phyloP scores from a whole-genome alignment of 2,329 filamentous ascomycete species.

The Cytospora chrysosperma region DNA sequence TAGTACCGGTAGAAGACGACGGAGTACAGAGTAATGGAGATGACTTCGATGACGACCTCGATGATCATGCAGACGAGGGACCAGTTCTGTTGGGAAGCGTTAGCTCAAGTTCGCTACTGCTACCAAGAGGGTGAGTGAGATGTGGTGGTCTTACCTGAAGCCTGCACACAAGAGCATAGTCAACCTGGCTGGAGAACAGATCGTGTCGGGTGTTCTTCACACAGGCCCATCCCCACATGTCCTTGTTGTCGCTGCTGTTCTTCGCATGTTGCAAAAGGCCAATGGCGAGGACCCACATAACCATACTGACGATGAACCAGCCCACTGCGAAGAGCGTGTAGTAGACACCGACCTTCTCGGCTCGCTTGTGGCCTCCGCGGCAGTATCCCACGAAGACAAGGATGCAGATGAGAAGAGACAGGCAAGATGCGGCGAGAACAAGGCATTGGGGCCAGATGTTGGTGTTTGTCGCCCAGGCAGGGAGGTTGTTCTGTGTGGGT shows the following conservation, averaged over 20 bases:
- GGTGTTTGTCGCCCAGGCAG: constrained; percentile 79
- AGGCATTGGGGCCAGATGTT: constrained; percentile 87
- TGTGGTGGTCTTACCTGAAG: constrained; percentile 61
- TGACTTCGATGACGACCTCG: constrained; percentile 87
- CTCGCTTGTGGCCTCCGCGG: constrained; percentile 80
- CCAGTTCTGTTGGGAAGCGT: constrained; percentile 69
- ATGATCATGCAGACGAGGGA: constrained; percentile 94
- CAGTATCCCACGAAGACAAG: constrained; percentile 83
- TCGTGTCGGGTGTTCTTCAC: constrained; percentile 79
- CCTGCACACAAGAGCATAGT: constrained; percentile 89
- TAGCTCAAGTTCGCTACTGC: constrained; percentile 23
- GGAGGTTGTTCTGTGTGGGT: constrained; percentile 73
- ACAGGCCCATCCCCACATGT: constrained; percentile 99
- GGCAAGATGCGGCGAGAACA: constrained; percentile 72
- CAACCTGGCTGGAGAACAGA: constrained; percentile 75
- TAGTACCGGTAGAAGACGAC: constrained; percentile 97
- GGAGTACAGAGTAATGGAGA: constrained; percentile 89
- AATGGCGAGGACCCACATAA: constrained; percentile 89
- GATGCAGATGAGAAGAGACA: constrained; percentile 79
- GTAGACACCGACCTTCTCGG: constrained; percentile 91
- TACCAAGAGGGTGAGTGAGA: not conserved
- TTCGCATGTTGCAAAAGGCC: constrained; percentile 79
- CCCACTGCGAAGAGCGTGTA: constrained; percentile 91
- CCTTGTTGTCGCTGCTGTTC: constrained; percentile 71
- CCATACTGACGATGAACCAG: constrained; percentile 89